Evolutionary conservation across 2,329 filamentous ascomycete genomes (phyloP).

Genomic region (Lasiodiplodia hormozganensis): DNA sequence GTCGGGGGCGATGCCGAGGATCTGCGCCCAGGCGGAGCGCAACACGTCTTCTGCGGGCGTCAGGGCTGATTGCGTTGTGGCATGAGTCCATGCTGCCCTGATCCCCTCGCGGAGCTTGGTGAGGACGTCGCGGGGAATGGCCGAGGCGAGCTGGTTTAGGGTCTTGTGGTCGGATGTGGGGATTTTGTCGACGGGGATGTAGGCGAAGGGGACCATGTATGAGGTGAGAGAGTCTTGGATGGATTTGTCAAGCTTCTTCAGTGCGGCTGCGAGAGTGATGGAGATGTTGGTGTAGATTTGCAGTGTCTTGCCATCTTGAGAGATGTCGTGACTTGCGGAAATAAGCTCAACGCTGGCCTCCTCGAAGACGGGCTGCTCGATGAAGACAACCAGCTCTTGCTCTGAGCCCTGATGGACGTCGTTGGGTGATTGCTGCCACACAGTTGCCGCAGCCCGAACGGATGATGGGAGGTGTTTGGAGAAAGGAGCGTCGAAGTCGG

Average conservation of each 20-base stretch:
- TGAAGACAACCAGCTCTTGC: constrained; percentile 4
- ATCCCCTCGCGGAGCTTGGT: constrained; percentile 35
- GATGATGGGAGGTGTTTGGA: constrained; percentile 28
- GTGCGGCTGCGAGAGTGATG: not conserved
- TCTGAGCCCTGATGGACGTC: not conserved
- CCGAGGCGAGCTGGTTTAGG: not conserved
- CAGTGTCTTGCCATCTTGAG: not conserved
- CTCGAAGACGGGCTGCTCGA: not conserved
- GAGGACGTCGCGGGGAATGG: constrained; percentile 31
- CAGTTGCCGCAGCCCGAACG: not conserved
- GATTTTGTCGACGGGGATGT: constrained; percentile 45
- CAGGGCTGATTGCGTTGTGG: not conserved
- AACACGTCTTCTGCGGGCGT: constrained; percentile 39
- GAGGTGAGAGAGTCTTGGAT: constrained; percentile 38
- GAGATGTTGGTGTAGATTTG: not conserved
- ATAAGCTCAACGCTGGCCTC: not conserved
- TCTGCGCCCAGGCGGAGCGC: constrained; percentile 34
- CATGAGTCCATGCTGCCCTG: constrained; percentile 26
- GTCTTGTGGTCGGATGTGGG: constrained; percentile 30
- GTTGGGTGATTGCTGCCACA: not conserved
- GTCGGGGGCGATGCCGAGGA: constrained; percentile 39
- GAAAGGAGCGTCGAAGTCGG: constrained; percentile 54
- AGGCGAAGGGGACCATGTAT: constrained; percentile 50
- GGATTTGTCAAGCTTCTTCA: constrained; percentile 18
- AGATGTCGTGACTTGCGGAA: not conserved